Percentiles rank a stretch among this genome's conserved stretches.
Evolutionary conservation across 345 rosid genomes (phyloP).

Genomic region (Syzygium grande): DNA sequence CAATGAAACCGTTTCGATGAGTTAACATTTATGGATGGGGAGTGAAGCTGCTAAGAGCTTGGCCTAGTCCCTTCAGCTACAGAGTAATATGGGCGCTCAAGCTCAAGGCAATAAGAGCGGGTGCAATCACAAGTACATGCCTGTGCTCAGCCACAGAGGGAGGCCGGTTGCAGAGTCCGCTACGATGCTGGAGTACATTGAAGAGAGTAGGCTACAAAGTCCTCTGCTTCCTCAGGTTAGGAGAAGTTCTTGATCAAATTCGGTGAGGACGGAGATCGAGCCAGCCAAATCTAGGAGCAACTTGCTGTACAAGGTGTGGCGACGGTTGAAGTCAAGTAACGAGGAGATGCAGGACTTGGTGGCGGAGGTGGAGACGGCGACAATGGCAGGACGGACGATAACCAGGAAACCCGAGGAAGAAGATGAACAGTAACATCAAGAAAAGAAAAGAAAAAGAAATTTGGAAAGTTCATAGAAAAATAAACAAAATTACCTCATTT

Average conservation of each 20-base stretch:
- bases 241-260: constrained; percentile 20
- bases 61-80: constrained; percentile 15
- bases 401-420: not conserved
- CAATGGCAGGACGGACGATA: not conserved
- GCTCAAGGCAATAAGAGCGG: constrained; percentile 14
- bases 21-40: not conserved
- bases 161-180: constrained; percentile 18
- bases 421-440: not conserved
- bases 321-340: not conserved
- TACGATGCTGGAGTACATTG: constrained; percentile 17
- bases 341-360: not conserved
- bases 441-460: not conserved
- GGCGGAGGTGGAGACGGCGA: not conserved
- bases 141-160: constrained; percentile 19
- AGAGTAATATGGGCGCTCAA: constrained; percentile 21
- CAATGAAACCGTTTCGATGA: not conserved
- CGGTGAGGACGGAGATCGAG: constrained; percentile 1
- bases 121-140: constrained; percentile 16
- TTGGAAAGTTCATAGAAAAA: not conserved
- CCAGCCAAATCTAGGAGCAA: not conserved
- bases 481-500: not conserved
- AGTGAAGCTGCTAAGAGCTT: constrained; percentile 18
- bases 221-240: constrained; percentile 18
- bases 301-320: not conserved
- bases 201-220: constrained; percentile 13